These are phyloP conservation scores for Thermothielavioides terrestris DNA, from an alignment of 495 filamentous ascomycete genomes.

Conservation along the genomic window DNA sequence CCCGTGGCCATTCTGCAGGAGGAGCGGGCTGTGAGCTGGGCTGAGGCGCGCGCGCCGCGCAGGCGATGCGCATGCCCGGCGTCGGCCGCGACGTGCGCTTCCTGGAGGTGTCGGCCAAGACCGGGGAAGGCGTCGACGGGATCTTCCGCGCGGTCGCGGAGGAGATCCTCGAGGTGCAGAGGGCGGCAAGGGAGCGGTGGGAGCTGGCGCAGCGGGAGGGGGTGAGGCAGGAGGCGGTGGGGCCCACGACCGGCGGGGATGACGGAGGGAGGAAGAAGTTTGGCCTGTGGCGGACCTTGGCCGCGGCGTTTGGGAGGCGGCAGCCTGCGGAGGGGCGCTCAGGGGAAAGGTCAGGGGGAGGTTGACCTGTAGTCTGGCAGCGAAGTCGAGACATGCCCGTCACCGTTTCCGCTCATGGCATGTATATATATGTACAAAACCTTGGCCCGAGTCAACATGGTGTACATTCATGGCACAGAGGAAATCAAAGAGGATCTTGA, in stretches of 20 bases:
- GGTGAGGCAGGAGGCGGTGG: not conserved
- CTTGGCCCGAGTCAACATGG: no score
- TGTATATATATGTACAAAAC: no score
- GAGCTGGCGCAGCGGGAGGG: conserved; percentile 8
- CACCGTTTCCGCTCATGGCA: no score
- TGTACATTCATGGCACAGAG: no score
- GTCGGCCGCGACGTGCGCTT: conserved; percentile 10
- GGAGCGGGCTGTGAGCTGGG: conserved; percentile 21
- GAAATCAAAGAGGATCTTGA: no score
- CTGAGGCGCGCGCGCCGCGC: conserved; percentile 19
- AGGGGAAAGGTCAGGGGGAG: not conserved
- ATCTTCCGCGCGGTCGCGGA: conserved; percentile 25
- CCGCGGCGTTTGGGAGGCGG: conserved; percentile 8
- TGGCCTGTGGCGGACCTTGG: conserved; percentile 12
- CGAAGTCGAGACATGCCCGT: not conserved
- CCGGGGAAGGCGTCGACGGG: conserved; percentile 28
- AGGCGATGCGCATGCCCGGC: not conserved
- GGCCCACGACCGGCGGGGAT: not conserved
- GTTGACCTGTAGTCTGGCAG: not conserved
- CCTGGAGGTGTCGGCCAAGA: conserved; percentile 33
- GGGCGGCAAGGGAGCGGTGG: conserved; percentile 18
- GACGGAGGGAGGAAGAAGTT: conserved; percentile 2
- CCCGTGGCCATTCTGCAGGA: not conserved
- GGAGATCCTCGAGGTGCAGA: conserved; percentile 24
- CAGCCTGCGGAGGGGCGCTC: not conserved